Conservation (phyloP, 129 eudicot species). For the Escallonia herrerae region DNA sequence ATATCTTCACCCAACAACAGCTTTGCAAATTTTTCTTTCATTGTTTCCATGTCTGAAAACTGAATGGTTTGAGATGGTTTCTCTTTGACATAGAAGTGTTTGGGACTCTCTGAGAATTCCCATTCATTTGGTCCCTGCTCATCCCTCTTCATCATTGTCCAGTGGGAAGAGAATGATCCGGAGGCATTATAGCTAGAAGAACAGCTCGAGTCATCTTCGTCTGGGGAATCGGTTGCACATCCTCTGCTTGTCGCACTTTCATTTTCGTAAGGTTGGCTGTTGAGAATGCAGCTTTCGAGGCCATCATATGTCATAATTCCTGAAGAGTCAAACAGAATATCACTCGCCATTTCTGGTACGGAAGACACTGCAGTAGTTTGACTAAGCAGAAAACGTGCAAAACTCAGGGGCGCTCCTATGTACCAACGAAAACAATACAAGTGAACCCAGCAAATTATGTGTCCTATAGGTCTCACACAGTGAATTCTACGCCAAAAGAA, state of each 20-base stretch:
- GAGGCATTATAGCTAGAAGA: conserved; percentile 70
- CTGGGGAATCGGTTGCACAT: conserved; percentile 52
- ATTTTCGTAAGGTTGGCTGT: conserved; percentile 39
- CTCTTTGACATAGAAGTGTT: conserved; percentile 21
- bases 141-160: conserved; percentile 52
- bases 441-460: too few relatives aligned
- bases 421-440: too few relatives aligned
- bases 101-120: conserved; percentile 39
- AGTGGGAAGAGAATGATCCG: conserved; percentile 62
- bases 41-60: conserved; percentile 43
- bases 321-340: conserved; percentile 14
- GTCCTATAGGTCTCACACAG: too few relatives aligned
- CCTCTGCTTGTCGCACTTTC: conserved; percentile 59
- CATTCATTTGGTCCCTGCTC: conserved; percentile 49
- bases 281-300: conserved; percentile 70
- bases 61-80: conserved; percentile 31
- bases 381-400: too few relatives aligned
- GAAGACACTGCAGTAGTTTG: too few relatives aligned
- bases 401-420: too few relatives aligned
- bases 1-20: conserved; percentile 84
- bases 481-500: too few relatives aligned
- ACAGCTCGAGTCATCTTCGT: conserved; percentile 67
- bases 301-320: conserved; percentile 88
- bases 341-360: too few relatives aligned
- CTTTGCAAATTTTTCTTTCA: conserved; percentile 88